Evolutionary conservation across 345 rosid species (phyloP).

Genomic region (Rhodamnia rubescens): DNA sequence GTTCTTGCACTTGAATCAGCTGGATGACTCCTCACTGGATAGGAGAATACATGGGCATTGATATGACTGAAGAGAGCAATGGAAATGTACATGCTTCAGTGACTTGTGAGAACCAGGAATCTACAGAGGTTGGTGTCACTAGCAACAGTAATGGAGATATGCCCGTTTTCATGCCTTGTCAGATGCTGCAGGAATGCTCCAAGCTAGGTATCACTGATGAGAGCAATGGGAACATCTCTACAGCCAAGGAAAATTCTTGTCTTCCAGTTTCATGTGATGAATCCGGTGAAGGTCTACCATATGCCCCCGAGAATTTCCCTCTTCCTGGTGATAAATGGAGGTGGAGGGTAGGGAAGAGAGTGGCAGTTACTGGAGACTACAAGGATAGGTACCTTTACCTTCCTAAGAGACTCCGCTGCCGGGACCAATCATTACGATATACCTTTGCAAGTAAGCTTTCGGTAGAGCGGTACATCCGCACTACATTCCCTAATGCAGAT

Average conservation of each 20-base stretch:
- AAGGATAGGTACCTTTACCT: constrained; percentile 62
- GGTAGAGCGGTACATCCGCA: constrained; percentile 25
- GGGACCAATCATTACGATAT: constrained; percentile 1
- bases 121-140: not conserved
- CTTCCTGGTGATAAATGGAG: constrained; percentile 72
- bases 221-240: constrained; percentile 12
- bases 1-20: not conserved
- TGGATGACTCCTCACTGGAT: not conserved
- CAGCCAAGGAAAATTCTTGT: constrained; percentile 12
- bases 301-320: constrained; percentile 74
- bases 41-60: not conserved
- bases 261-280: constrained; percentile 33
- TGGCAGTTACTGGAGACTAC: constrained; percentile 25
- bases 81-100: not conserved
- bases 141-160: not conserved
- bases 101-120: not conserved
- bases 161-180: not conserved
- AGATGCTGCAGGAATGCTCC: not conserved
- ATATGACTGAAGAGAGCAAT: not conserved
- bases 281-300: constrained; percentile 72
- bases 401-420: constrained; percentile 31
- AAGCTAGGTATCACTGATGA: not conserved
- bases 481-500: constrained; percentile 46
- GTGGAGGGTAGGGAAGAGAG: constrained; percentile 86
- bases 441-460: constrained; percentile 50